Percentiles rank a stretch among this genome's conserved stretches.
phyloP scores from a whole-genome alignment of 192 early-diverging fungal genomes.

The Coemansia furcata region DNA sequence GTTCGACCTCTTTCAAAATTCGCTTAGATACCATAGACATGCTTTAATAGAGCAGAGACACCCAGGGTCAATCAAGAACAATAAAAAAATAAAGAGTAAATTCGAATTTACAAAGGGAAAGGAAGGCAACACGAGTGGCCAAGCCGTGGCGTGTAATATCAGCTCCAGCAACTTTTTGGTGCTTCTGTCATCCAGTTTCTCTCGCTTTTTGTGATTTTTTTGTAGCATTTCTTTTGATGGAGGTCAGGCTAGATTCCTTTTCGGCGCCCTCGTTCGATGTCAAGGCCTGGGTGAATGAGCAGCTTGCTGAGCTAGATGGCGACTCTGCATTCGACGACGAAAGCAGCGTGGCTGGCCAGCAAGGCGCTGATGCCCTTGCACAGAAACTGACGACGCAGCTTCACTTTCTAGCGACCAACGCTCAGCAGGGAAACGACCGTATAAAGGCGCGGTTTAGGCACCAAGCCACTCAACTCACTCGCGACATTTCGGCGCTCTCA shows the following conservation, averaged over 20 bases:
- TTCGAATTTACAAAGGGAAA: neutral
- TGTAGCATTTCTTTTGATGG: slow-evolving; percentile 17
- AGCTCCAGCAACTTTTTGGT: no score
- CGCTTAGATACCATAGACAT: slow-evolving; percentile 42
- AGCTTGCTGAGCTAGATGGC: slow-evolving; percentile 23
- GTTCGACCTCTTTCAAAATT: slow-evolving; percentile 88
- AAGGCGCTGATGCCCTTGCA: slow-evolving; percentile 7
- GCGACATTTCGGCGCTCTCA: slow-evolving; percentile 32
- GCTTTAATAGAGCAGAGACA: neutral
- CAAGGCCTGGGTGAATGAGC: slow-evolving; percentile 44
- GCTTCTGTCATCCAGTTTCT: neutral
- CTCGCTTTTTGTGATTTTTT: neutral
- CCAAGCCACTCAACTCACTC: slow-evolving; percentile 37
- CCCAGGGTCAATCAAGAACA: neutral
- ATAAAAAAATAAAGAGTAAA: neutral
- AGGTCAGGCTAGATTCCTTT: slow-evolving; percentile 39
- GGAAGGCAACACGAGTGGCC: neutral
- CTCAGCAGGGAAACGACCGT: slow-evolving; percentile 47
- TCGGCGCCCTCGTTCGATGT: slow-evolving; percentile 28
- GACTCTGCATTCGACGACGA: slow-evolving; percentile 3
- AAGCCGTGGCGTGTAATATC: no score
- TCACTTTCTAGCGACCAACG: slow-evolving; percentile 42
- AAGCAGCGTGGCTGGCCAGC: neutral
- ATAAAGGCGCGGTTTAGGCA: slow-evolving; percentile 47
- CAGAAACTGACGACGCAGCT: slow-evolving; percentile 46